Percentiles rank a stretch among this genome's conserved stretches.
These are phyloP conservation scores for Pseudogymnoascus destructans DNA, from an alignment of 2,329 filamentous ascomycete genomes.

Conservation along the genomic window DNA sequence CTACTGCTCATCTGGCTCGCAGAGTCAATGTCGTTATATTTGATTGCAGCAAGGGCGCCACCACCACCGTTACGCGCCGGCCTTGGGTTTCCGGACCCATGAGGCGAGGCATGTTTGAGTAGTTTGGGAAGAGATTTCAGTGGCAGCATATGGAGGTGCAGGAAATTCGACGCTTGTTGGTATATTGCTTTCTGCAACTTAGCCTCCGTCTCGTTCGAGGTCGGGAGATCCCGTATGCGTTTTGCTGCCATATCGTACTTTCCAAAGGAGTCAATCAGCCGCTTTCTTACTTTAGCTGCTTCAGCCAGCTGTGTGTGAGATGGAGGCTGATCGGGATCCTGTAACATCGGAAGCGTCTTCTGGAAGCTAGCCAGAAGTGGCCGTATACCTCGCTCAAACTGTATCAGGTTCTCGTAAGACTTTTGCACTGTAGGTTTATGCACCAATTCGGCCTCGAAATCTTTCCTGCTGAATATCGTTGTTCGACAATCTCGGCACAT, in stretches of 20 bases:
- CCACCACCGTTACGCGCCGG: conserved; percentile 15
- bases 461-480: conserved; percentile 54
- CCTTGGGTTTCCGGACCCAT: conserved; percentile 27
- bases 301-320: conserved; percentile 44
- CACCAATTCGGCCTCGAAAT: conserved; percentile 47
- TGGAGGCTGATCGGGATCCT: conserved; percentile 45
- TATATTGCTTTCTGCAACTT: conserved; percentile 56
- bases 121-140: conserved; percentile 47
- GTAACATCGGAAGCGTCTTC: conserved; percentile 47
- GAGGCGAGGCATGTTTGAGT: conserved; percentile 47
- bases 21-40: conserved; percentile 39
- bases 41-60: conserved; percentile 43
- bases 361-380: conserved; percentile 57
- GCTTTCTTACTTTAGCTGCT: conserved; percentile 56
- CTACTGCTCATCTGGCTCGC: conserved; percentile 40
- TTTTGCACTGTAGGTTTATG: conserved; percentile 47
- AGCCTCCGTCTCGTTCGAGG: conserved; percentile 47
- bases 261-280: conserved; percentile 57
- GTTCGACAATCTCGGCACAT: conserved; percentile 84
- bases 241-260: conserved; percentile 58
- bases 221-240: conserved; percentile 53
- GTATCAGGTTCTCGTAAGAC: conserved; percentile 52
- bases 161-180: conserved; percentile 53
- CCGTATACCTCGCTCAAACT: conserved; percentile 60
- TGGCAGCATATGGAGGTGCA: conserved; percentile 64